Percentiles rank a stretch among this genome's conserved stretches.
Conservation (phyloP, 2,329 filamentous ascomycete species). For the Xylariaceae sp. region DNA sequence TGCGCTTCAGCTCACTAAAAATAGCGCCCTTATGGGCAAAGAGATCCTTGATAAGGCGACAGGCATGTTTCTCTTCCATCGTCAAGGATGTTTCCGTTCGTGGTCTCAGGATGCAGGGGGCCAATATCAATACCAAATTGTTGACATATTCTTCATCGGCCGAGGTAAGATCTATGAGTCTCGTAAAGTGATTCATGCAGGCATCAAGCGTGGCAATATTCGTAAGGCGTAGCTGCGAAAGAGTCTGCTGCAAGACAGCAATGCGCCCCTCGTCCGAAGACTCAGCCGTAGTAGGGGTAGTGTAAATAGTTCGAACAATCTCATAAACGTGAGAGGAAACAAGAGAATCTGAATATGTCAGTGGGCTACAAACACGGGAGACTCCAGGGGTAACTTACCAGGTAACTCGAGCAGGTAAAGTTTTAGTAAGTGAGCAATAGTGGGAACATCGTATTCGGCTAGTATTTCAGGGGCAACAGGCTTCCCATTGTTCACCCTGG, state of each 20-base stretch:
- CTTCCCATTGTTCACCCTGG: slow-evolving; percentile 83
- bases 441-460: slow-evolving; percentile 86
- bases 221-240: slow-evolving; percentile 88
- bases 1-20: slow-evolving; percentile 92
- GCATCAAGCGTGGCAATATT: slow-evolving; percentile 99
- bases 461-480: slow-evolving; percentile 70
- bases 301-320: slow-evolving; percentile 96
- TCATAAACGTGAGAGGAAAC: slow-evolving; percentile 98
- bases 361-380: slow-evolving; percentile 1
- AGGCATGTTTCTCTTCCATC: slow-evolving; percentile 91
- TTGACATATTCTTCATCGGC: slow-evolving; percentile 84
- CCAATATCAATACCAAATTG: slow-evolving; percentile 68
- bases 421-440: slow-evolving; percentile 88
- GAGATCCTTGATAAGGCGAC: slow-evolving; percentile 84
- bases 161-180: slow-evolving; percentile 92
- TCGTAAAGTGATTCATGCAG: slow-evolving; percentile 96
- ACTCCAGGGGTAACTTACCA: slow-evolving; percentile 52
- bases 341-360: slow-evolving; percentile 69
- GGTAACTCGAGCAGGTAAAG: slow-evolving; percentile 93
- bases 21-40: slow-evolving; percentile 93
- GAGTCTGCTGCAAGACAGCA: slow-evolving; percentile 88
- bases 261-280: slow-evolving; percentile 74
- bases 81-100: slow-evolving; percentile 84
- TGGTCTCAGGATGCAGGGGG: slow-evolving; percentile 84
- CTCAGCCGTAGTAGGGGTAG: slow-evolving; percentile 67